Evolutionary conservation across 176 grass and related monocot genomes (phyloP).

Genomic region (Triticum turgidum): DNA sequence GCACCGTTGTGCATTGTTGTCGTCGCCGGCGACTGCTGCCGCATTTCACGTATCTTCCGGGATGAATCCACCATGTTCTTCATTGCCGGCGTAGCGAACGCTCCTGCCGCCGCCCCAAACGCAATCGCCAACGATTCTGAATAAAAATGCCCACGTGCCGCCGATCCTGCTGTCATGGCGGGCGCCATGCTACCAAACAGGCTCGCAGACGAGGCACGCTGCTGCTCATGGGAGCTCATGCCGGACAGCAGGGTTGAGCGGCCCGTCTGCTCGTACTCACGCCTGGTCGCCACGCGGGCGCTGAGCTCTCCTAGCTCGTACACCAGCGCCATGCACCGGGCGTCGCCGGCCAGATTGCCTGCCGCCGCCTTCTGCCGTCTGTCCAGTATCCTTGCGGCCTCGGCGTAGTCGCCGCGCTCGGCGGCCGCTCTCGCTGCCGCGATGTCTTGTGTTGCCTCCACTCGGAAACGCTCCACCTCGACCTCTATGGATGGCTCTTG

Average conservation of each 20-base stretch:
- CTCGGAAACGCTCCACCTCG: slow-evolving; percentile 33
- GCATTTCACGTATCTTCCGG: slow-evolving; percentile 7
- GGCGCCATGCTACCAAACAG: background rate
- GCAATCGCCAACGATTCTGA: too few species aligned
- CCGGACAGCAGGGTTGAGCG: slow-evolving; percentile 50
- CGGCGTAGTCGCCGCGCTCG: slow-evolving; percentile 29
- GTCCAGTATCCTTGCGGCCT: slow-evolving; percentile 40
- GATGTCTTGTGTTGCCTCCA: slow-evolving; percentile 33
- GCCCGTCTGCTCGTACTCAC: slow-evolving; percentile 42
- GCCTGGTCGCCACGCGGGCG: slow-evolving; percentile 39
- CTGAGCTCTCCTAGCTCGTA: slow-evolving; percentile 51
- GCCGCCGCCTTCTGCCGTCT: background rate
- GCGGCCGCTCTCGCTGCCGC: slow-evolving; percentile 25
- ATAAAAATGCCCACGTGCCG: background rate
- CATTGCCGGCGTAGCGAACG: slow-evolving; percentile 57
- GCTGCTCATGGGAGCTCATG: slow-evolving; percentile 58
- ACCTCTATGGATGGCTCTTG: slow-evolving; percentile 47
- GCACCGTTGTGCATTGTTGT: background rate
- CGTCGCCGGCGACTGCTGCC: background rate
- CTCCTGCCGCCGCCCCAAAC: background rate
- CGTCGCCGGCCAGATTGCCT: slow-evolving; percentile 19
- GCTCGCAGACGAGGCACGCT: slow-evolving; percentile 46
- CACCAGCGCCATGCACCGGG: slow-evolving; percentile 17
- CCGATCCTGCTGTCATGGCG: background rate
- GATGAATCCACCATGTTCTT: slow-evolving; percentile 55